These are phyloP conservation scores for Teunomyces tritomae DNA, from an alignment of 805 yeast species.

Conservation along the genomic window DNA sequence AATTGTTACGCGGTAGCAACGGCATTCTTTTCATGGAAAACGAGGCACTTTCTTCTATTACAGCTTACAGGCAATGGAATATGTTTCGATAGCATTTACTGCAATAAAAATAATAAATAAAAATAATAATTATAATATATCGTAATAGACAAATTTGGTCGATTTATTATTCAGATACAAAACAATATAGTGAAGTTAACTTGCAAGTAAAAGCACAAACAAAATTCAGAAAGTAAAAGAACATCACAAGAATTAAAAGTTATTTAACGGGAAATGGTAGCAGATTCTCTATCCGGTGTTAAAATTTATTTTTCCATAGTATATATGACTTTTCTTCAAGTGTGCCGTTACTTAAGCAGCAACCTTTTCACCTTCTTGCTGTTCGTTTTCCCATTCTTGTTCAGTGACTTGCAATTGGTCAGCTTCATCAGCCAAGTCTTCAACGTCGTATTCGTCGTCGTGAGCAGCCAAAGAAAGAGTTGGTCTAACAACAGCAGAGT, in stretches of 20 bases:
- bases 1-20: neutral
- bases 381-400: constrained; percentile 41
- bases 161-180: constrained; percentile 1
- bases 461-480: constrained; percentile 73
- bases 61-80: too few relatives aligned
- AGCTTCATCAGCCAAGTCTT: constrained; percentile 43
- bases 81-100: too few relatives aligned
- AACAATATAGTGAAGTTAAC: neutral
- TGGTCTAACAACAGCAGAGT: constrained; percentile 92
- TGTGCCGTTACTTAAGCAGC: constrained; percentile 16
- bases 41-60: neutral
- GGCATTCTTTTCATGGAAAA: neutral
- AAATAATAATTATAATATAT: too few relatives aligned
- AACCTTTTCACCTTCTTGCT: constrained; percentile 18
- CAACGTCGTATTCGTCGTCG: constrained; percentile 43
- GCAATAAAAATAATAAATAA: neutral
- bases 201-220: constrained; percentile 5
- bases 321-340: constrained; percentile 3
- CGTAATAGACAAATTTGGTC: neutral
- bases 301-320: constrained; percentile 1
- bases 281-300: neutral
- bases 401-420: constrained; percentile 55
- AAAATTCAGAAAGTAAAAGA: constrained; percentile 9
- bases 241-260: constrained; percentile 15
- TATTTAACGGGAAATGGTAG: constrained; percentile 6